Evolutionary conservation across 352 stramenopile species (phyloP).

Genomic region (Blastocystis hominis): DNA sequence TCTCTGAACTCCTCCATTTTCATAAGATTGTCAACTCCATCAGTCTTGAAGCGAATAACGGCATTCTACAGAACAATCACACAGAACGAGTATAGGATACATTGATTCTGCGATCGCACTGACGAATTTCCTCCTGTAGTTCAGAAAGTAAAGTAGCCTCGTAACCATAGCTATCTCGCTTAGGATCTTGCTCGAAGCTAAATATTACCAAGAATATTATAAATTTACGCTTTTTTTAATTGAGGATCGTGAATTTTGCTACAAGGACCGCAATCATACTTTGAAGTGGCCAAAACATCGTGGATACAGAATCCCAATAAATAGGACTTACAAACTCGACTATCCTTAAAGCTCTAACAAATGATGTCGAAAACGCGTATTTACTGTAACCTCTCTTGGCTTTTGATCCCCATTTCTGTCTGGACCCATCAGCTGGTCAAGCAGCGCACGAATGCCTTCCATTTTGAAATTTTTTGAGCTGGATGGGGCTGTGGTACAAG

Average conservation of each 20-base stretch:
- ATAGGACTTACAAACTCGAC: conserved; percentile 50
- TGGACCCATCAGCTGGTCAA: conserved; percentile 54
- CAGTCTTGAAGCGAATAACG: conserved; percentile 24
- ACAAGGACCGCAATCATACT: conserved; percentile 56
- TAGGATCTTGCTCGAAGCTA: conserved; percentile 42
- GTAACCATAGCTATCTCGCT: conserved; percentile 23
- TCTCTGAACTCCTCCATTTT: conserved; percentile 53
- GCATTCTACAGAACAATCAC: conserved; percentile 40
- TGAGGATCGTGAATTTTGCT: conserved; percentile 35
- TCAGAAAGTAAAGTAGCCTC: background rate
- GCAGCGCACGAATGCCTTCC: conserved; percentile 27
- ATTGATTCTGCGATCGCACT: conserved; percentile 45
- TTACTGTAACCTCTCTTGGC: background rate
- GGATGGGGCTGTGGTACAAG: no score
- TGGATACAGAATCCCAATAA: conserved; percentile 51
- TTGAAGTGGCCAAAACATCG: conserved; percentile 25
- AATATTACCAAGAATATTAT: background rate
- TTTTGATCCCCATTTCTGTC: conserved; percentile 19
- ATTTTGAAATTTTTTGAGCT: conserved; percentile 27
- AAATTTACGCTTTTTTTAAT: conserved; percentile 36
- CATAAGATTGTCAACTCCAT: conserved; percentile 49
- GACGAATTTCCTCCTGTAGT: conserved; percentile 5
- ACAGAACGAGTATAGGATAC: background rate
- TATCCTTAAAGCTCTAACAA: conserved; percentile 44
- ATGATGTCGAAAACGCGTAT: background rate